These are phyloP conservation scores for Silene uniflora DNA, from an alignment of 148 eudicot genomes.

Conservation along the genomic window DNA sequence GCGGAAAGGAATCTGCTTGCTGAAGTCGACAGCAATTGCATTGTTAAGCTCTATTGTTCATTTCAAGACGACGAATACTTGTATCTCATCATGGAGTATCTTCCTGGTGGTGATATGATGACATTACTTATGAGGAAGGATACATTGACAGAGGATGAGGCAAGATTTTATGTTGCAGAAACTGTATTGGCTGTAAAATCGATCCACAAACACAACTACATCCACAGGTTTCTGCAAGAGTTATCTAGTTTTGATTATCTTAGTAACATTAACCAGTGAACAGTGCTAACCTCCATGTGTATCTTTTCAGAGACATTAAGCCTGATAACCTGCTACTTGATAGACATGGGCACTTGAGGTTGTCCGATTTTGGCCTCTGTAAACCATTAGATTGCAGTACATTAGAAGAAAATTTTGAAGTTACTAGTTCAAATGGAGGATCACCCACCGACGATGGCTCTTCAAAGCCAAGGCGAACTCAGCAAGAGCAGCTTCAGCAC, in stretches of 20 bases:
- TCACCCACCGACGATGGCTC: slow-evolving; percentile 47
- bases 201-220: slow-evolving; percentile 87
- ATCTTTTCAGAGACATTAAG: slow-evolving; percentile 75
- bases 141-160: slow-evolving; percentile 80
- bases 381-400: slow-evolving; percentile 91
- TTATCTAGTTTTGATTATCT: slow-evolving; percentile 7
- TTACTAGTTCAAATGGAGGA: slow-evolving; percentile 36
- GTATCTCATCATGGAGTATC: slow-evolving; percentile 95
- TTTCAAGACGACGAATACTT: slow-evolving; percentile 91
- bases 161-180: slow-evolving; percentile 90
- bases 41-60: slow-evolving; percentile 91
- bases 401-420: slow-evolving; percentile 69
- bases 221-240: slow-evolving; percentile 62
- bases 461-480: slow-evolving; percentile 73
- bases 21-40: slow-evolving; percentile 77
- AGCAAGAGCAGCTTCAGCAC: slow-evolving; percentile 86
- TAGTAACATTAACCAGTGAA: not conserved
- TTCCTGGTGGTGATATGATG: slow-evolving; percentile 99
- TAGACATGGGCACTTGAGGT: slow-evolving; percentile 76
- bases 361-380: slow-evolving; percentile 91
- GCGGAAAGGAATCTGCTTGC: slow-evolving; percentile 6
- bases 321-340: slow-evolving; percentile 96
- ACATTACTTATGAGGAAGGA: slow-evolving; percentile 96
- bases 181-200: slow-evolving; percentile 95
- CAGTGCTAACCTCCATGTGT: slow-evolving; percentile 1